Percentiles rank a stretch among this genome's conserved stretches.
Evolutionary conservation across 148 eudicot genomes (phyloP).

Genomic region (Heliamphora exappendiculata): DNA sequence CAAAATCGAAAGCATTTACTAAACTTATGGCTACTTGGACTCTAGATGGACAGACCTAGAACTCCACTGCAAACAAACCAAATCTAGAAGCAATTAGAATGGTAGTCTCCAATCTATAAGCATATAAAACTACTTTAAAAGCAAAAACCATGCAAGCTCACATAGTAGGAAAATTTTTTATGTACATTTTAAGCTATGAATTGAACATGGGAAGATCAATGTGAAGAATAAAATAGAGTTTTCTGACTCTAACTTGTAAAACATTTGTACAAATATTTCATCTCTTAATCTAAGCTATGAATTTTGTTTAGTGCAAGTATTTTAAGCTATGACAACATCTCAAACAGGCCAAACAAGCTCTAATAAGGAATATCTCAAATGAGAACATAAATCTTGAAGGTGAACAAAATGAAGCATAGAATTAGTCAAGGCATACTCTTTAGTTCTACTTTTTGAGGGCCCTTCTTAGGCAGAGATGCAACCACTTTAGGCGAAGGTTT

Average conservation of each 20-base stretch:
- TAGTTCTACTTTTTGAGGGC: constrained; percentile 41
- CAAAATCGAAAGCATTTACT: background rate
- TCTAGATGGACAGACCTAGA: background rate
- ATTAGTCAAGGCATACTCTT: constrained; percentile 43
- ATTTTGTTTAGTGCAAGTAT: too few species aligned
- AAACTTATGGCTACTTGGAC: background rate
- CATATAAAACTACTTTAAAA: background rate
- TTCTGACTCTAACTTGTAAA: too few species aligned
- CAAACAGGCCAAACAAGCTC: too few species aligned
- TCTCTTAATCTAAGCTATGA: too few species aligned
- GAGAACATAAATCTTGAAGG: background rate
- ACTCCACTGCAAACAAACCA: background rate
- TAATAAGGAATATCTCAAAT: too few species aligned
- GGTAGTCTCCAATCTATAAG: background rate
- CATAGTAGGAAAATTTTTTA: background rate
- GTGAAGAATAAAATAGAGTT: too few species aligned
- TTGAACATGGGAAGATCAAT: too few species aligned
- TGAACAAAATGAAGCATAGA: constrained; percentile 8
- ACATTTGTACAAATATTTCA: too few species aligned
- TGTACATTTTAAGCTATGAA: background rate
- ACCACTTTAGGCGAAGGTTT: constrained; percentile 36
- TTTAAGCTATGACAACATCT: too few species aligned
- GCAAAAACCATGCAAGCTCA: background rate
- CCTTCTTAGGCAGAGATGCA: constrained; percentile 41
- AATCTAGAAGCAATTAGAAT: background rate